Evolutionary conservation across 768 basidiomycete genomes (phyloP), one percentile per base, ranked within the genome.

Genomic region (Sporobolomyces pararoseus): DNA sequence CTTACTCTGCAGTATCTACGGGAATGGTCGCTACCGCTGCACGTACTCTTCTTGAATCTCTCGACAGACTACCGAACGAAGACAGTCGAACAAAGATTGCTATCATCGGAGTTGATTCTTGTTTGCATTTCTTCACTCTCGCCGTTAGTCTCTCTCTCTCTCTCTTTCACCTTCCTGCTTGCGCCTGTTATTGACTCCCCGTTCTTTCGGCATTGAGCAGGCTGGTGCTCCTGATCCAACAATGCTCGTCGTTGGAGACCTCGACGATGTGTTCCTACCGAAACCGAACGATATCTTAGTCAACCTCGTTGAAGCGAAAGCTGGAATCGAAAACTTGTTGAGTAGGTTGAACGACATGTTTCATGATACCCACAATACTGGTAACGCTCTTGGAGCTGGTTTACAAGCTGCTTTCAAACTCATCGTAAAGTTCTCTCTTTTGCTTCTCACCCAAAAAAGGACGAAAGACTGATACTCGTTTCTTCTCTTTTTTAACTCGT

Each of bases 1-100:
- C 91, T 77, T 90, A 95, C 77, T 79, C 87, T 46, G 94, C 95
- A 35, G 85, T 99, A 51, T 89, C 92, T 81, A 90, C 90, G 51
- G 93, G 94, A 52, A 98, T 99, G 95, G 91, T 98, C 55, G 96
- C 96, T 19, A 97, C 94, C 68, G 96, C 96, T 25, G 96, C 93
- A 9, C 87, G 95, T 51, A 95, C 96, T 2, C 91, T 99, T 75
- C 84, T 97, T 55, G 96, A 98, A 80, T 94, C 88, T 76, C 83
- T 99, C 68, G 94, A 95, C 74, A 88, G 92, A 63, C 87, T 99
- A 70, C 96, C 96, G 21, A 94, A 99, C 79, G 91, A 91, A 66
- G 94, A 96, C 76, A 84, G 87, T 65, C 84, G 96, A 70, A 96
- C 93, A 57, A 96, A 95, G 81, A 84, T 97, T 55, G 88, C 91